Conservation (phyloP, 1,284 basidiomycete species). For the Blastosporella zonata region DNA sequence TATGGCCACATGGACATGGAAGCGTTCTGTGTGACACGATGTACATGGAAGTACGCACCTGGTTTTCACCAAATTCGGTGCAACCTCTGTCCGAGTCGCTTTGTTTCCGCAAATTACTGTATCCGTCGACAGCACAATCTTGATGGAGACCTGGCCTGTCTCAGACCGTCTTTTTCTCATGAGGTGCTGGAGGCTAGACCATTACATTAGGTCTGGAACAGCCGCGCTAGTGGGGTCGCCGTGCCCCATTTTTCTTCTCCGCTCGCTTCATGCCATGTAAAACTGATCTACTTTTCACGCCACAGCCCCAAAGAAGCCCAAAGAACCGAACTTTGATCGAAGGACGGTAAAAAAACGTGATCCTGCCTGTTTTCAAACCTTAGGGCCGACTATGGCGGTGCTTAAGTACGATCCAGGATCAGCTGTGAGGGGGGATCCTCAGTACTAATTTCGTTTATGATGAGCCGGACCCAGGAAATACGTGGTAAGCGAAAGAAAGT, state of each 20-base stretch:
- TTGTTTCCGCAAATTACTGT: background rate
- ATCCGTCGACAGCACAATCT: background rate
- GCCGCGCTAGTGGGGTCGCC: background rate
- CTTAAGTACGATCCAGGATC: background rate
- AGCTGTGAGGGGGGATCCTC: background rate
- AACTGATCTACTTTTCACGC: constrained; percentile 2
- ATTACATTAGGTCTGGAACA: background rate
- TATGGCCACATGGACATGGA: background rate
- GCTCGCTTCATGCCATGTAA: background rate
- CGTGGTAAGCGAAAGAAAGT: background rate
- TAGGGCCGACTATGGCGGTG: background rate
- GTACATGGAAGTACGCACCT: background rate
- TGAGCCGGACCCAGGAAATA: background rate
- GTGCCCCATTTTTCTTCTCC: background rate
- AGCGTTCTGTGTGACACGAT: background rate
- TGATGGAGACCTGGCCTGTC: background rate
- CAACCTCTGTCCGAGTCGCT: background rate
- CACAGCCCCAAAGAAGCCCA: background rate
- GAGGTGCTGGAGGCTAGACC: background rate
- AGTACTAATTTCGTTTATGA: no score
- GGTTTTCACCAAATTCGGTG: background rate
- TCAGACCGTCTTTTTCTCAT: background rate
- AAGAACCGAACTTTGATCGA: background rate
- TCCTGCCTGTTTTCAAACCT: background rate
- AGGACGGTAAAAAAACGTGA: background rate